A percentile compares a stretch with the other conserved stretches of the same genome.
These are phyloP conservation scores for Fusarium sp. DNA, from an alignment of 2,329 filamentous ascomycete species.

Conservation along the genomic window DNA sequence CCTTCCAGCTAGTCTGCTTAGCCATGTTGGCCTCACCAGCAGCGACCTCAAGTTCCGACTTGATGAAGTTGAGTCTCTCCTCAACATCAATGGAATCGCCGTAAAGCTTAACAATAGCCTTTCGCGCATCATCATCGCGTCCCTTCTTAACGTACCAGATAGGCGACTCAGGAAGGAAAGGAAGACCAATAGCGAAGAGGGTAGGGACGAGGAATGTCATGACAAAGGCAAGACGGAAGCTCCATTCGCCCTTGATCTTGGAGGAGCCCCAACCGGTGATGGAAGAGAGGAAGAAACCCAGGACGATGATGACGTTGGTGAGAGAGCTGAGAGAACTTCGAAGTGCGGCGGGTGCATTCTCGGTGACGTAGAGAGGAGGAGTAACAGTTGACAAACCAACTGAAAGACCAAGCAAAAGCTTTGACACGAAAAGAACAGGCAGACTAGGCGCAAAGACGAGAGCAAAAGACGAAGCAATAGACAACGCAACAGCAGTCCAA, in stretches of 20 bases:
- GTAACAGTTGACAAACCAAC: conserved; percentile 45
- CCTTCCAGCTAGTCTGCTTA: conserved; percentile 46
- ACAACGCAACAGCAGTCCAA: conserved; percentile 41
- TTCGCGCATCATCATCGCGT: conserved; percentile 44
- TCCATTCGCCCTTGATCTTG: conserved; percentile 45
- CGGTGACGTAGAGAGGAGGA: conserved; percentile 46
- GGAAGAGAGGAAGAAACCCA: conserved; percentile 47
- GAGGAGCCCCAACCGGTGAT: conserved; percentile 45
- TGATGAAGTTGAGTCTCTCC: conserved; percentile 42
- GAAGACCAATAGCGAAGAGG: conserved; percentile 39
- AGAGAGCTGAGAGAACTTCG: conserved; percentile 45
- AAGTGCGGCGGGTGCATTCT: conserved; percentile 45
- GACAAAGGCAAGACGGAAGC: conserved; percentile 43
- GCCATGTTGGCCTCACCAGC: conserved; percentile 41
- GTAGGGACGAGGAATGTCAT: conserved; percentile 47
- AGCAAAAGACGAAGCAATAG: conserved; percentile 43
- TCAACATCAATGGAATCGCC: conserved; percentile 38
- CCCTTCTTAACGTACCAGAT: conserved; percentile 48
- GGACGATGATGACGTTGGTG: conserved; percentile 47
- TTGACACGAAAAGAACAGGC: conserved; percentile 45
- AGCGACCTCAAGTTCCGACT: conserved; percentile 42
- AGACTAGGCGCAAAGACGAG: conserved; percentile 45
- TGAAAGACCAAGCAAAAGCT: conserved; percentile 44
- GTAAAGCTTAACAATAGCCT: conserved; percentile 43
- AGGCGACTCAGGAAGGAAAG: conserved; percentile 45